Percentiles rank a stretch among this genome's conserved stretches.
These are phyloP conservation scores for Wallacemonas sp. DNA, from an alignment of 208 protist genomes.

Conservation along the genomic window DNA sequence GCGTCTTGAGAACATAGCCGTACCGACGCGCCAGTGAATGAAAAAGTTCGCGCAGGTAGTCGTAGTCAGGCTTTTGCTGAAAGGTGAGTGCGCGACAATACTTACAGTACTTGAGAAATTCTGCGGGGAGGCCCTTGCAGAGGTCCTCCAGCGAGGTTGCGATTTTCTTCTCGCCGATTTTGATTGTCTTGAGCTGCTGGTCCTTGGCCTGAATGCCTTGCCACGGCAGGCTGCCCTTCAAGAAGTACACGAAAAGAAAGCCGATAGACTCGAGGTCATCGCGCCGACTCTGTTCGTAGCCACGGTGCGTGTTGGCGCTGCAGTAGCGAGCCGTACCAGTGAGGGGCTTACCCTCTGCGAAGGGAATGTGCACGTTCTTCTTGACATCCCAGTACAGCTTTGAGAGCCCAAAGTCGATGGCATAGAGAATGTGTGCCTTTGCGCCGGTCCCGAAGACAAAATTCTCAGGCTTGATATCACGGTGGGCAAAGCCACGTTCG, in stretches of 20 bases:
- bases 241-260: conserved; percentile 93
- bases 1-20: conserved; percentile 10
- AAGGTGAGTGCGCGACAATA: conserved; percentile 81
- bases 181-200: conserved; percentile 67
- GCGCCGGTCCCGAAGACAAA: conserved; percentile 70
- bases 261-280: conserved; percentile 95
- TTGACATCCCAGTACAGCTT: conserved; percentile 98
- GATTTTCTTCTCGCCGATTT: conserved; percentile 87
- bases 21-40: conserved; percentile 30
- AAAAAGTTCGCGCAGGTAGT: conserved; percentile 74
- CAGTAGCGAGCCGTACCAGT: conserved; percentile 99
- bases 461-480: conserved; percentile 92
- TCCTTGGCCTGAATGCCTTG: conserved; percentile 88
- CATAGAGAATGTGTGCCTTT: conserved; percentile 81
- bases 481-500: conserved; percentile 78
- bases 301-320: conserved; percentile 98
- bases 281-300: conserved; percentile 95
- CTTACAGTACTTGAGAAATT: conserved; percentile 67
- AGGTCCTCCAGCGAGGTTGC: conserved; percentile 60
- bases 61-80: conserved; percentile 78
- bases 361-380: conserved; percentile 97
- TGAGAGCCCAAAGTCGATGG: conserved; percentile 99
- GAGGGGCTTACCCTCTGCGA: conserved; percentile 97
- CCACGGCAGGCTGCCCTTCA: conserved; percentile 91
- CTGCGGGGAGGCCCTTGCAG: conserved; percentile 58